Conservation (phyloP, 805 yeast species). For the Clavispora phyllophila region DNA sequence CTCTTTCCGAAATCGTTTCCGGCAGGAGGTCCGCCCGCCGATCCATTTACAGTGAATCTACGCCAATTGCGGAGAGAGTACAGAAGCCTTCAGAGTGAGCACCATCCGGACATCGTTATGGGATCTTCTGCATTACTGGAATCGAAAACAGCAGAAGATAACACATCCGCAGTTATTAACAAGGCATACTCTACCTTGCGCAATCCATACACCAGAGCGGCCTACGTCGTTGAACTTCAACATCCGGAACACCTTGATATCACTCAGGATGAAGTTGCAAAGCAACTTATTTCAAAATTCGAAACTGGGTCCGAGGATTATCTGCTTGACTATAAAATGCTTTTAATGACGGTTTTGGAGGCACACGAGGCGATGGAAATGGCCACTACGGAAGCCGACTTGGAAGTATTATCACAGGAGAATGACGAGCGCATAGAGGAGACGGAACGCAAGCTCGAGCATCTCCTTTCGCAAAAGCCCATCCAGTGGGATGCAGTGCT, state of each 20-base stretch:
- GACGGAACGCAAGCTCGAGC: constrained; percentile 41
- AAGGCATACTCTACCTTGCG: constrained; percentile 69
- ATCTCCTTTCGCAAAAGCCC: constrained; percentile 37
- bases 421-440: constrained; percentile 53
- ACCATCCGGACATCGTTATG: constrained; percentile 72
- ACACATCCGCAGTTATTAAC: constrained; percentile 49
- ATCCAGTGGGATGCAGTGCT: constrained; percentile 55
- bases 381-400: constrained; percentile 54
- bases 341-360: constrained; percentile 74
- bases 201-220: constrained; percentile 60
- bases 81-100: constrained; percentile 60
- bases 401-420: constrained; percentile 45
- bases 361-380: constrained; percentile 79
- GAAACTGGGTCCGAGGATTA: constrained; percentile 27
- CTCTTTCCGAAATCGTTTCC: constrained; percentile 77
- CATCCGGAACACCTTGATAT: constrained; percentile 46
- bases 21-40: constrained; percentile 55
- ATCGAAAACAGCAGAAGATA: constrained; percentile 3
- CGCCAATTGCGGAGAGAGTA: constrained; percentile 66
- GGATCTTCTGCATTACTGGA: constrained; percentile 19
- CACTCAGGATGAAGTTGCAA: constrained; percentile 50
- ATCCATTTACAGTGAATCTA: constrained; percentile 54
- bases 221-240: constrained; percentile 30
- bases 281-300: constrained; percentile 38
- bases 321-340: constrained; percentile 41